These are phyloP conservation scores for Leishmania tarentolae DNA, from an alignment of 208 protist genomes.

Conservation along the genomic window DNA sequence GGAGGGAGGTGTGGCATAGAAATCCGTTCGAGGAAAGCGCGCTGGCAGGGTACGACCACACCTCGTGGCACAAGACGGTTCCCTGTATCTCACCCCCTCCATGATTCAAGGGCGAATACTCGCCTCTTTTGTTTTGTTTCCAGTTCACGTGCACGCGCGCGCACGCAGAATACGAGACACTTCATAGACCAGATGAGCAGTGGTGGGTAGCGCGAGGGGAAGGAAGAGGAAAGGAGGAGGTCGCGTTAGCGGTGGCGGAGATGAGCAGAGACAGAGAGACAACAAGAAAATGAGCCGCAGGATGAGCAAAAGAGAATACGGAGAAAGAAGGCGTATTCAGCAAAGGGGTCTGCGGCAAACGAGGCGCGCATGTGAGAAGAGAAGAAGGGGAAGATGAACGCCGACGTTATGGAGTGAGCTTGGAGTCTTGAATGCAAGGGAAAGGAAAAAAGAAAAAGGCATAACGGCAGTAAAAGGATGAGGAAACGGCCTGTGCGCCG, in stretches of 20 bases:
- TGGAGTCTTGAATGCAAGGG: background rate
- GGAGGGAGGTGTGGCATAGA: background rate
- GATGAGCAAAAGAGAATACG: background rate
- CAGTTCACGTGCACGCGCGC: background rate
- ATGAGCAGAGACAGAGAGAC: background rate
- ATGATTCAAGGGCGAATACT: background rate
- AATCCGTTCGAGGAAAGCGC: background rate
- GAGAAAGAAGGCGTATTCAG: background rate
- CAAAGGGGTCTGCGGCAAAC: background rate
- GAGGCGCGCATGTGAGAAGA: background rate
- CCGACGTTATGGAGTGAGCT: background rate
- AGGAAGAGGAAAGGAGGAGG: background rate
- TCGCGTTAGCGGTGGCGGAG: background rate
- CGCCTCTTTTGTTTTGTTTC: background rate
- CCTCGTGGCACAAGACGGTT: background rate
- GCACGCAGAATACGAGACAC: background rate
- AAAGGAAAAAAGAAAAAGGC: background rate
- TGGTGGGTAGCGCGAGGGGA: background rate
- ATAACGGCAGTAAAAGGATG: background rate
- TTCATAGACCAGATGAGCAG: background rate
- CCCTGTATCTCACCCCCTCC: background rate
- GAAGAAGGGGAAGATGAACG: background rate
- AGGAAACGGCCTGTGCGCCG: background rate
- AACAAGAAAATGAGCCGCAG: background rate
- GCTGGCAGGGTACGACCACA: background rate